Percentiles rank a stretch among this genome's conserved stretches.
These are phyloP conservation scores for Thielaviopsis punctulata DNA, from an alignment of 2,329 filamentous ascomycete genomes.

Conservation along the genomic window DNA sequence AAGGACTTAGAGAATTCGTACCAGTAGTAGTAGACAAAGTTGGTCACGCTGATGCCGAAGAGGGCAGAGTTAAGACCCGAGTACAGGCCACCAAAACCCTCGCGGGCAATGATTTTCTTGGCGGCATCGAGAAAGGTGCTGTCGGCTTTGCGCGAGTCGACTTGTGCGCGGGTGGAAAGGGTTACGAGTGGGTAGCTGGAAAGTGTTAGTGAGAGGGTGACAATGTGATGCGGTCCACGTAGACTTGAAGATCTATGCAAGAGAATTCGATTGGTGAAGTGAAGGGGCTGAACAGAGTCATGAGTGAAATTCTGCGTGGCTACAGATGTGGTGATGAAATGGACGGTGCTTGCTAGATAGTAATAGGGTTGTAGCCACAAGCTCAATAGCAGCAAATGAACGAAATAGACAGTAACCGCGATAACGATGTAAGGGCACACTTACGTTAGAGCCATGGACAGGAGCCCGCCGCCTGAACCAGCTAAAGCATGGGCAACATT, in stretches of 20 bases:
- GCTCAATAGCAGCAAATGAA: neutral
- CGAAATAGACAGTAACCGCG: neutral
- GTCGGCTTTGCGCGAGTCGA: slow-evolving; percentile 86
- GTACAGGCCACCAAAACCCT: slow-evolving; percentile 79
- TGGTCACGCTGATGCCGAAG: slow-evolving; percentile 95
- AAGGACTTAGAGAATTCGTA: slow-evolving; percentile 90
- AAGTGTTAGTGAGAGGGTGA: neutral
- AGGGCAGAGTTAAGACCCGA: slow-evolving; percentile 84
- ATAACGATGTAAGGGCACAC: slow-evolving; percentile 14
- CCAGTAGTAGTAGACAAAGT: slow-evolving; percentile 99
- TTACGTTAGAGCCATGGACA: slow-evolving; percentile 91
- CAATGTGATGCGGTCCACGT: no score
- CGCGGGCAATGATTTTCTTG: slow-evolving; percentile 72
- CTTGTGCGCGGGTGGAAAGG: slow-evolving; percentile 89
- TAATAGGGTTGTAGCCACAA: no score
- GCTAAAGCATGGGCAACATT: slow-evolving; percentile 92
- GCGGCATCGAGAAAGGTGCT: slow-evolving; percentile 71
- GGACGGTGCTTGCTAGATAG: no score
- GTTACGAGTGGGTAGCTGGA: slow-evolving; percentile 85
- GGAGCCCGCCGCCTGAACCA: slow-evolving; percentile 78
- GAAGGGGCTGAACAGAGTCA: no score
- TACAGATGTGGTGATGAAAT: no score
- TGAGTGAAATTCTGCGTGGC: no score
- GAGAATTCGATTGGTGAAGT: no score
- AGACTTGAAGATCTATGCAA: no score